A percentile compares a stretch with the other conserved stretches of the same genome.
phyloP scores from a whole-genome alignment of 75 land plant species.

The Isoetes taiwanensis region DNA sequence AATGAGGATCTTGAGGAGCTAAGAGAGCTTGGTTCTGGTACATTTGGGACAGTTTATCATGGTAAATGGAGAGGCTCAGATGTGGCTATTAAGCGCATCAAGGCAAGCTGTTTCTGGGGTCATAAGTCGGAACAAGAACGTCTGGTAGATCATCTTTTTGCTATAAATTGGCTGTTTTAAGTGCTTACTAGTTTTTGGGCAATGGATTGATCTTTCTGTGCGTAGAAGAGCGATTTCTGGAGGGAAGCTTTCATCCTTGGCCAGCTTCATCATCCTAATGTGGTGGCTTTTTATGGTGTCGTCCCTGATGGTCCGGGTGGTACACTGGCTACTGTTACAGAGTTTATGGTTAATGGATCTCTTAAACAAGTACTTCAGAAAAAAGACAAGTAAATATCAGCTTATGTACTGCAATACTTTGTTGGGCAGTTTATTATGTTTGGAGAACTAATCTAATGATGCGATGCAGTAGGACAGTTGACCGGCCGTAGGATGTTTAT shows the following conservation, averaged over 20 bases:
- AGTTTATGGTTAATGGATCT: conserved; percentile 98
- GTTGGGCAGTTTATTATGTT: neutral
- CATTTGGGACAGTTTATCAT: conserved; percentile 25
- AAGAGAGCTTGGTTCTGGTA: conserved; percentile 23
- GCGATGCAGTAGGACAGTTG: conserved; percentile 51
- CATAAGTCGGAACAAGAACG: conserved; percentile 11
- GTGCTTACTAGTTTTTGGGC: too few relatives aligned
- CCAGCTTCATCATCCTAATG: conserved; percentile 92
- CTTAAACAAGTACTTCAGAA: conserved; percentile 58
- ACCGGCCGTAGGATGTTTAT: conserved; percentile 82
- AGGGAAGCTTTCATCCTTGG: conserved; percentile 78
- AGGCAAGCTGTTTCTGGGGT: conserved; percentile 18
- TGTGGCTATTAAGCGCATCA: conserved; percentile 28
- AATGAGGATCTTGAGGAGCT: conserved; percentile 22
- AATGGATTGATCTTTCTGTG: too few relatives aligned
- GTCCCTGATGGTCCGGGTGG: conserved; percentile 95
- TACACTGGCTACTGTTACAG: conserved; percentile 88
- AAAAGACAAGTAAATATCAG: conserved; percentile 44
- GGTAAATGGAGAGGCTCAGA: conserved; percentile 28
- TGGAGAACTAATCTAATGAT: too few relatives aligned
- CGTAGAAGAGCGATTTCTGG: conserved; percentile 84
- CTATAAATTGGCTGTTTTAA: too few relatives aligned
- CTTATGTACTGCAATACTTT: neutral
- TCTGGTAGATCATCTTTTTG: conserved; percentile 10
- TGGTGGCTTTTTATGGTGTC: conserved; percentile 94